Evolutionary conservation across 495 filamentous ascomycete species (phyloP), one percentile per base, ranked within the genome.

Genomic region (Halenospora varia): DNA sequence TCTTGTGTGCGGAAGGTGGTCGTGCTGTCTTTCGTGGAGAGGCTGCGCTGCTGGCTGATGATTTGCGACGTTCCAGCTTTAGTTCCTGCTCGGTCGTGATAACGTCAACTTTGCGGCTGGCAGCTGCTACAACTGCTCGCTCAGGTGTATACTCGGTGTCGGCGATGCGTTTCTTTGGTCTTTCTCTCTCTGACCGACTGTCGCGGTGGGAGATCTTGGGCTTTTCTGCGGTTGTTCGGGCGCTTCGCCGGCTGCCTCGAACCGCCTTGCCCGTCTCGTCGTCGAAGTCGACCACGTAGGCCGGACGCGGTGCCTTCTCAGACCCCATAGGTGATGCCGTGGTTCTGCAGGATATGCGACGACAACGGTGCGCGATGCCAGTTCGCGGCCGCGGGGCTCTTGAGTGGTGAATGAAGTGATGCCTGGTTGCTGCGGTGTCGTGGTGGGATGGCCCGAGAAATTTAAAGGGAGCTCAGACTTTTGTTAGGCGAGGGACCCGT

Each of bases 271-370:
- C 77, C 6, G 46, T 52, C 25, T 77, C 73, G 65, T 81, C 72
- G 51, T 76, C 79, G 11, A 65, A 72, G 56, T 82, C 79, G 44
- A 78, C 74, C 25, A 78, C 69, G 64, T 71, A 77, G 62, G 77
- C 77, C 4, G 57, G 48, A 20, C 48, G 44, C 0, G 56, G 46
- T 44, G 22, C 10, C 46, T 49, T 63, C 13, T 20, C 19, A 15
- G 40, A 24, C 15, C 23, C 53, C 53, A 45, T 55, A 22, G 46
- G n/a, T 11, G 11, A 4, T 18, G 13, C n/a, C 25, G 55, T 44
- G n/a, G n/a, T n/a, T n/a, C n/a, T n/a, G n/a, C n/a, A n/a, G n/a
- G n/a, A n/a, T n/a, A n/a, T n/a, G 51, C 55, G 51, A 60, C 56
- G 20, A 25, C 47, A 23, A 35, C 41, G 26, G 49, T 48, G 48